phyloP scores from a whole-genome alignment of 2,329 filamentous ascomycete genomes.

The Talaromyces verruculosus region DNA sequence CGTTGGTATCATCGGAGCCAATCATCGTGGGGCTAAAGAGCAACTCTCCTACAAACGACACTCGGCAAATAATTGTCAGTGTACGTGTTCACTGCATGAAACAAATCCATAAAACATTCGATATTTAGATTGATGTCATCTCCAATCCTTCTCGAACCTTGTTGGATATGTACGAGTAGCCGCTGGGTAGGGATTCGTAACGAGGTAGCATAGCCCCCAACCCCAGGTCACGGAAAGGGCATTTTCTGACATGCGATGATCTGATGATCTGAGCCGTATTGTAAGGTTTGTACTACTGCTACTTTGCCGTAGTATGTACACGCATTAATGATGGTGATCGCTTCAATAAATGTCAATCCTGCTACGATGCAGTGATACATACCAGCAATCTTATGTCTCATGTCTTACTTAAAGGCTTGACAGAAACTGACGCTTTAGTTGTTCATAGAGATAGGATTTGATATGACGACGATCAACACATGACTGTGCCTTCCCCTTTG shows the following conservation, averaged over 20 bases:
- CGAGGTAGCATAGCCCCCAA: constrained; percentile 10
- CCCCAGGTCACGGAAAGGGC: not conserved
- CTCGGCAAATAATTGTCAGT: not conserved
- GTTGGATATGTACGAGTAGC: not conserved
- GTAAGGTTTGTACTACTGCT: not conserved
- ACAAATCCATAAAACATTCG: not conserved
- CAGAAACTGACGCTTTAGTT: not conserved
- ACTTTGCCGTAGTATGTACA: not conserved
- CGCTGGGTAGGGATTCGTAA: not conserved
- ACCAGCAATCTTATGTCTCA: not conserved
- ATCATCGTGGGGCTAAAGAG: not conserved
- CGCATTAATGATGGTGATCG: not conserved
- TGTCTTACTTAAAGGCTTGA: not conserved
- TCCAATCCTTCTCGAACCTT: not conserved
- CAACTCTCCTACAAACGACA: constrained; percentile 6
- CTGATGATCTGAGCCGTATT: not conserved
- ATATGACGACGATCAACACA: not conserved
- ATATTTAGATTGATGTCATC: constrained; percentile 1
- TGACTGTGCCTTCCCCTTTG: not conserved
- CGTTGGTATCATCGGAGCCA: constrained; percentile 3
- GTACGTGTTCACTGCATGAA: not conserved
- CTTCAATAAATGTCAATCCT: not conserved
- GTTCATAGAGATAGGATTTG: not conserved
- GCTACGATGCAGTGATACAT: constrained; percentile 13
- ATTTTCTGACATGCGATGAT: not conserved